Evolutionary conservation across 805 yeast species (phyloP), one percentile per base, ranked within the genome.

Genomic region (Yamadazyma tumulicola): DNA sequence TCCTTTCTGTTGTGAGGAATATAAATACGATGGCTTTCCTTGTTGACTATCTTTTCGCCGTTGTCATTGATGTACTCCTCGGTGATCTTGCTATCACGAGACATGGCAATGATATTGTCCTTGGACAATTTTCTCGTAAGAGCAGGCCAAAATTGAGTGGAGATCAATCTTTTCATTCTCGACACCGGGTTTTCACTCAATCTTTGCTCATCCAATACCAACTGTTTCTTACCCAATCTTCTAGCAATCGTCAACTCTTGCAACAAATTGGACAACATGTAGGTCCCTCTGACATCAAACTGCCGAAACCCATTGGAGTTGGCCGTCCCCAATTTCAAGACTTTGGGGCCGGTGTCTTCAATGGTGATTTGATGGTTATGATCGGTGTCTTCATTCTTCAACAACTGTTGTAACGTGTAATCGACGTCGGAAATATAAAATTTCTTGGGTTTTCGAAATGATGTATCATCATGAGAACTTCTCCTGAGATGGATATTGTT

Each of bases 171-270:
- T 23, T 75, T 69, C 55, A 88, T 69, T 39, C 96, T 69, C 36
- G 70, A 72, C 5, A 87, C 95, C 0, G 97, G 97, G 52, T 86
- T 86, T 58, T 88, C 96, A 53, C 77, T 83, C 38, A 89, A 69
- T 41, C 95, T 61, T 6, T 80, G 82, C 55, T 88, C 96, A 56
- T 87, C 96, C 40, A 88, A 59, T 32, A 85, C 68, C 69, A 87
- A 78, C 51, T 79, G 83, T 42, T 77, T 79, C 43, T 91, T 71
- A 6, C 95, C 95, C 55, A 79, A 75, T 37, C 83, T 66, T 52
- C 84, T 77, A 10, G 96, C 96, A 41, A 87, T 78, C 0, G 96
- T 86, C 45, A 88, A 67, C 58, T 88, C 97, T 61, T 88, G 96
- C 37, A 88, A 67, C 25, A 89, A 60, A 57, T 89, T 89, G 0